Evolutionary conservation across 352 stramenopile genomes (phyloP), one percentile per base, ranked within the genome.

Genomic region (Pythium rhizo-oryzae): DNA sequence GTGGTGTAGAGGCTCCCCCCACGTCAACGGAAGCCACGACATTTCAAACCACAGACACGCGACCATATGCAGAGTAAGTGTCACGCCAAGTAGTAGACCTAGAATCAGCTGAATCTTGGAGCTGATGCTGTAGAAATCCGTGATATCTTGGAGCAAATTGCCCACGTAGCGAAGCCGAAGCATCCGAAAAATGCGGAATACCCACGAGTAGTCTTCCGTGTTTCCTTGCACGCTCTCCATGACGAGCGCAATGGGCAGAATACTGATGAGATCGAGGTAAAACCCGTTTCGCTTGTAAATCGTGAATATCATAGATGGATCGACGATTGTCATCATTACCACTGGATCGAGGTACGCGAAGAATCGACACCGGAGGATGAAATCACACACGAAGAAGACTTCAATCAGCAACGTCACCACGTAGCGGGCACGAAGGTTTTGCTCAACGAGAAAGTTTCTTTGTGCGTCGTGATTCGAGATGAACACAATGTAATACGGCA

Each of bases 1-100:
- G 69, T 55, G 23, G 2, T 28, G 56, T 56, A 65, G 13, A 15
- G 54, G 28, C 6, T 50, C 24, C 0, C 65, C 44, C 53, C 39
- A 70, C 8, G 70, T 66, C 6, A 78, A 71, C 15, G 78, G 65
- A 46, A 80, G 61, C 76, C 78, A 81, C 23, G 78, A 78, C 80
- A 90, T 88, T 62, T 87, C 78, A 50, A 93, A 93, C 85, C 85
- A 93, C 0, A 85, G 39, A 37, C 85, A 93, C 0, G 77, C 83
- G 12, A 84, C 72, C n/a, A 91, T 67, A 51, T 93, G 85, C 11
- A 93, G 72, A 46, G 75, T 79, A 16, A 89, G 62, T 0, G 80
- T 74, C 6, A 90, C 80, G 8, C 79, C 76, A 13, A 93, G 57
- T 4, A 91, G 6, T 39, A 93, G 63, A 1, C 70, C 73, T 23